Evolutionary conservation across 2,329 filamentous ascomycete species (phyloP), one percentile per base, ranked within the genome.

Genomic region (Pezizomycotina sp.): DNA sequence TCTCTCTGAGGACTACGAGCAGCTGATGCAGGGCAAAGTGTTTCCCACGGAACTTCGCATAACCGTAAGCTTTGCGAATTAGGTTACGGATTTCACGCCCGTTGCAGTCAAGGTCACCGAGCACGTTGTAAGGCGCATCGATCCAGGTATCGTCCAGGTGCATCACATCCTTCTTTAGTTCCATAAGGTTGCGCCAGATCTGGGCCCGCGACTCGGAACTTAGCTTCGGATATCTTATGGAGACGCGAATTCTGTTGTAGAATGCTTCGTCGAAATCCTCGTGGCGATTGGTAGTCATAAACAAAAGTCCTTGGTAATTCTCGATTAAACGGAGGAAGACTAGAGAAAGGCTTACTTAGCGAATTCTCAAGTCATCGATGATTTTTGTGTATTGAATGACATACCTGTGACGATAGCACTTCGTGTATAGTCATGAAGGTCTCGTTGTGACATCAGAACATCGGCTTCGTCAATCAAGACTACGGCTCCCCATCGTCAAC

Each of bases 241-340:
- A 39, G 14, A 54, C 21, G 28, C 58, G 54, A 14, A 58, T 53
- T 4, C 56, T 48, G 1, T 46, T 51, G 14, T 56, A 40, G 36
- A 58, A 56, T 1, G 55, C 55, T 0, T 50, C 41, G 31, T 58
- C 55, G 27, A 57, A 53, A 7, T 51, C 45, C 1, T 46, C 46
- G 4, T 56, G 45, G 3, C 52, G 48, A 30, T 57, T 57, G 6
- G 52, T 56, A 0, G 56, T 60, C n/a, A 60, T 45, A 34, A 61
- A 58, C 1, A 60, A 37, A 18, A 60, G 54, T 1, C 57, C 58
- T 16, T 57, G 46, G 34, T 55, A 60, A 34, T 56, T 59, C 31
- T 59, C 57, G 1, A 60, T 43, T 0, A 48, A 52, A 0, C 55
- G 47, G 2, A 60, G 43, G 36, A 59, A 59, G 4, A 56, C 51